These are phyloP conservation scores for Vachellia pachyceras DNA, from an alignment of 306 rosid genomes.

Conservation along the genomic window DNA sequence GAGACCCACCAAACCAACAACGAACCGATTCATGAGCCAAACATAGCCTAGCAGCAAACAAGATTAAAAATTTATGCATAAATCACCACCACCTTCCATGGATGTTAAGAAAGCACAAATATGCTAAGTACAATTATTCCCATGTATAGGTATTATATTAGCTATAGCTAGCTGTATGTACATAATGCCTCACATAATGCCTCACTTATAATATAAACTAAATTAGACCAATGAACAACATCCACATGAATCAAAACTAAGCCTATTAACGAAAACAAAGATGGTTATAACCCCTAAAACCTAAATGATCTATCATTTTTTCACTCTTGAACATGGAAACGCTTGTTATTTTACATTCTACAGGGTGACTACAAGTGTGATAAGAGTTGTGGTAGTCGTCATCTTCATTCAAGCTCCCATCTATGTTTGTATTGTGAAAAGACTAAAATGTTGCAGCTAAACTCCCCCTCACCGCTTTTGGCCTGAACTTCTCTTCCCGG, in stretches of 20 bases:
- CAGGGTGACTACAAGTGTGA: too few species aligned
- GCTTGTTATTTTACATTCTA: constrained; percentile 60
- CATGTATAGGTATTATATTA: constrained; percentile 41
- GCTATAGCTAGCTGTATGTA: constrained; percentile 59
- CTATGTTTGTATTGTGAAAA: constrained; percentile 34
- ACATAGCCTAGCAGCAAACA: not conserved
- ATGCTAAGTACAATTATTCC: constrained; percentile 46
- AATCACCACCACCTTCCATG: constrained; percentile 18
- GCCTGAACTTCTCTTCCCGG: constrained; percentile 61
- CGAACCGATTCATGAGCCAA: not conserved
- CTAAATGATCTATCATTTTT: constrained; percentile 39
- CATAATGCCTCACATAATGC: constrained; percentile 64
- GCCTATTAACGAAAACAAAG: constrained; percentile 50
- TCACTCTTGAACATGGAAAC: constrained; percentile 53
- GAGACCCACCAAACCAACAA: not conserved
- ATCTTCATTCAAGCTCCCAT: constrained; percentile 40
- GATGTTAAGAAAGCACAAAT: constrained; percentile 31
- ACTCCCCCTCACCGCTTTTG: constrained; percentile 44
- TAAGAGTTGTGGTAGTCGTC: too few species aligned
- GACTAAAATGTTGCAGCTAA: constrained; percentile 39
- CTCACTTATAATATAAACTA: constrained; percentile 42
- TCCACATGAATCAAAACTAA: constrained; percentile 61
- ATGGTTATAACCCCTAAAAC: constrained; percentile 41
- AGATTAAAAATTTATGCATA: not conserved
- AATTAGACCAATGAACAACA: constrained; percentile 49